Base-by-base conservation (phyloP, 2,329 filamentous ascomycete genomes). In the Plectosphaerella cucumerina region DNA sequence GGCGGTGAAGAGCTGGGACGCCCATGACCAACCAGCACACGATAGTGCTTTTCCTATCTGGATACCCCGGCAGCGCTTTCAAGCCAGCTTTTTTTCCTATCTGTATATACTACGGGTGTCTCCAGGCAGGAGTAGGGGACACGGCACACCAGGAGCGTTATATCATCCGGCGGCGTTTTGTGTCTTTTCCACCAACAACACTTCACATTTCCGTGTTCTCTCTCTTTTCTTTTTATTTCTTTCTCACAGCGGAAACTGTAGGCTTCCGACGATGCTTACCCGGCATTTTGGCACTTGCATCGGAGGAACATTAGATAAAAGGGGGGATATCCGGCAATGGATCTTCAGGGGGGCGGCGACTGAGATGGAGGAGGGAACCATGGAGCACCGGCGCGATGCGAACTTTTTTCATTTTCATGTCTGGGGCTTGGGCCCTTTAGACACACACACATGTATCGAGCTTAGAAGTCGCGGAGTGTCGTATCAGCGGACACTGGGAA, bases 131-230 rank as follows among this genome's bases (percentile, higher is more conserved):
- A 17, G 39, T 18, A 18, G 6, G 39, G 39, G 12, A 20, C 18
- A 18, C 39, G 39, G 39, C 39, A 42, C 26, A 31, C 39, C 39
- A 12, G 39, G 39, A 42, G 39, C 39, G 39, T 18, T 20, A 31
- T 26, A 39, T 47, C 45, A 47, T 47, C 37, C 45, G 45, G 45
- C 45, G 45, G 45, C 45, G 45, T 47, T 44, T 26, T 44, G 15
- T 26, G 9, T 33, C 31, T 15, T 22, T 18, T 18, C 14, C 18
- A n/a, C n/a, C n/a, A n/a, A n/a, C n/a, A n/a, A 31, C 21, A 5
- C 20, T 17, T 44, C 43, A 31, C 22, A 20, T 31, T 26, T 44
- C 26, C 26, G 26, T 31, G 26, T 31, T 11, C 26, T 31, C 26
- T 31, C 26, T 31, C 26, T 31, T 8, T 31, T 11, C 26, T 31